These are phyloP conservation scores for Petunia axillaris DNA, from an alignment of 257 asterid species.

Conservation along the genomic window DNA sequence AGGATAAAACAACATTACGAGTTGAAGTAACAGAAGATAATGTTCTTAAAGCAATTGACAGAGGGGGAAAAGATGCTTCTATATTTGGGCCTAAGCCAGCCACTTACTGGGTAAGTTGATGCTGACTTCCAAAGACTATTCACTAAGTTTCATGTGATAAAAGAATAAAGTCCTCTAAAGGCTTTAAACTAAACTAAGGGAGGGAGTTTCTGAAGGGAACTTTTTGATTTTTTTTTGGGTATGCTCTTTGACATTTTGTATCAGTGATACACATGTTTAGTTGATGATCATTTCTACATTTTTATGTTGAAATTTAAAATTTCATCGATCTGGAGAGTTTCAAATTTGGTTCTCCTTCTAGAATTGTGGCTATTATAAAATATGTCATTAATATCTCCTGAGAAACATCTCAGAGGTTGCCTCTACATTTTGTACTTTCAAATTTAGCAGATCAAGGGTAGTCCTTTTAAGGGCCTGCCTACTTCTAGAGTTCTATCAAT, in stretches of 20 bases:
- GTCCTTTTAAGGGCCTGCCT: neutral
- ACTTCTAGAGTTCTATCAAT: neutral
- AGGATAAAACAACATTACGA: slow-evolving; percentile 45
- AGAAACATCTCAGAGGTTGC: neutral
- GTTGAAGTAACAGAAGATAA: slow-evolving; percentile 53
- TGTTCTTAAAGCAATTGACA: slow-evolving; percentile 79
- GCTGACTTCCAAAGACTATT: neutral
- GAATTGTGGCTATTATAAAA: neutral
- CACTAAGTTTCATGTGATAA: slow-evolving; percentile 2
- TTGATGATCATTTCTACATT: neutral
- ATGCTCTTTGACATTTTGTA: neutral
- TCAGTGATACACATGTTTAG: neutral
- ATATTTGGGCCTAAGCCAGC: slow-evolving; percentile 68
- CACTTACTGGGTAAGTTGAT: slow-evolving; percentile 83
- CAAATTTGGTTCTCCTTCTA: slow-evolving; percentile 22
- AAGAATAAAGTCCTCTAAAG: neutral
- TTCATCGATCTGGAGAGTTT: neutral
- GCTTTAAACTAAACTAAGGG: slow-evolving; percentile 15
- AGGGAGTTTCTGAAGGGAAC: neutral
- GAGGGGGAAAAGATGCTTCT: slow-evolving; percentile 86
- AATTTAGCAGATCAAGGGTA: neutral
- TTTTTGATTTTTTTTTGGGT: neutral
- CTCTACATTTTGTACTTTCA: neutral
- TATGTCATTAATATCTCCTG: slow-evolving; percentile 12
- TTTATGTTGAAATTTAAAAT: neutral